A percentile compares a stretch with the other conserved stretches of the same genome.
phyloP scores from a whole-genome alignment of 352 stramenopile genomes.

The Pythium folliculosum region DNA sequence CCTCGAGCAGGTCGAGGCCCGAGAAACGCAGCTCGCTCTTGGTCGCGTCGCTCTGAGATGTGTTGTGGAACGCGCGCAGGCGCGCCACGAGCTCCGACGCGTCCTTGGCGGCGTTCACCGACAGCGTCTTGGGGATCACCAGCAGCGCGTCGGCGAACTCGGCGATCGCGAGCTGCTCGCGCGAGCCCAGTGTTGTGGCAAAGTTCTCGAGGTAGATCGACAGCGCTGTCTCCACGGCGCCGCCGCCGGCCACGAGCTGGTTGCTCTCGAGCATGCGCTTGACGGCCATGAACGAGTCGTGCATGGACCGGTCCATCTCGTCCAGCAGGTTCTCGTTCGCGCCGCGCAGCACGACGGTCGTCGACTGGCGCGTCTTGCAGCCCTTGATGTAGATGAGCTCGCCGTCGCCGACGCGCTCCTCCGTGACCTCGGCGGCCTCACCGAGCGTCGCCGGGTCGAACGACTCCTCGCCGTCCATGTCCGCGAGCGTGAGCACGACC shows the following conservation, averaged over 20 bases:
- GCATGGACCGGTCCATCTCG: constrained; percentile 99
- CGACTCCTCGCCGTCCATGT: constrained; percentile 98
- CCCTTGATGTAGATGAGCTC: constrained; percentile 99
- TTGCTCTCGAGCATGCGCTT: constrained; percentile 99
- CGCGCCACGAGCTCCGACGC: constrained; percentile 98
- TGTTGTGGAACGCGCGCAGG: constrained; percentile 96
- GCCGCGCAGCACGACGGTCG: constrained; percentile 97
- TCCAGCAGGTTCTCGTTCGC: constrained; percentile 99
- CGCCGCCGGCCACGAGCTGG: constrained; percentile 97
- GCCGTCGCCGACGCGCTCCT: constrained; percentile 97
- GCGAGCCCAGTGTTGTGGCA: constrained; percentile 94
- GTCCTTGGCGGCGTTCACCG: constrained; percentile 99
- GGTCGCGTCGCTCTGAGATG: constrained; percentile 85
- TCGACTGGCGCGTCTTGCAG: constrained; percentile 92
- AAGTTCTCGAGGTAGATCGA: constrained; percentile 99
- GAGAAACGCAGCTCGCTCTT: constrained; percentile 86
- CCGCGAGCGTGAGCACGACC: constrained; percentile 97
- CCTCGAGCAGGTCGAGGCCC: constrained; percentile 97
- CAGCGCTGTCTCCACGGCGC: constrained; percentile 97
- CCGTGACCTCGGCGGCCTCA: constrained; percentile 91
- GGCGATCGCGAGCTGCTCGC: constrained; percentile 98
- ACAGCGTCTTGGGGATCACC: constrained; percentile 98
- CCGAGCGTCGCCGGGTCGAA: constrained; percentile 95
- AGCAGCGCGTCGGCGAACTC: constrained; percentile 99
- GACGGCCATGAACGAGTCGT: constrained; percentile 99